Conservation (phyloP, 352 stramenopile species). For the Phytophthora boehmeriae region DNA sequence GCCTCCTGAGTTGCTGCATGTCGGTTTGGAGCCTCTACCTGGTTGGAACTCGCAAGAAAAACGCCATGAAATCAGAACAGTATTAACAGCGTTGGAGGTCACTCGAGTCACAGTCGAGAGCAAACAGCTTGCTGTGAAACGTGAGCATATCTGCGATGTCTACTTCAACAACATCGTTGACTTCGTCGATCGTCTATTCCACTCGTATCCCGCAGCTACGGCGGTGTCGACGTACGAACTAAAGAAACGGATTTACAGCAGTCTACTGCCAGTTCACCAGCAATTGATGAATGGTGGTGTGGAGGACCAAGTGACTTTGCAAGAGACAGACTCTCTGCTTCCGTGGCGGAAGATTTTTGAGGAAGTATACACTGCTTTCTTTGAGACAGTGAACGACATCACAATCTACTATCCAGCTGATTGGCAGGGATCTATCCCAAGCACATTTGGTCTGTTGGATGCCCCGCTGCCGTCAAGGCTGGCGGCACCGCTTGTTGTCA, state of each 20-base stretch:
- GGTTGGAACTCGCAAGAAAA: conserved; percentile 50
- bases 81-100: conserved; percentile 40
- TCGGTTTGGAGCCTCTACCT: conserved; percentile 30
- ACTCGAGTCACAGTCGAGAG: conserved; percentile 24
- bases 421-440: conserved; percentile 23
- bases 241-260: conserved; percentile 61
- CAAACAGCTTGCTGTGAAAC: conserved; percentile 14
- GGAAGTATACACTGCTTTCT: conserved; percentile 65
- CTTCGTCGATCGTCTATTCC: conserved; percentile 68
- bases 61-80: conserved; percentile 26
- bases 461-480: conserved; percentile 1
- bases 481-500: conserved; percentile 5
- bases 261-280: conserved; percentile 61
- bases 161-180: conserved; percentile 59
- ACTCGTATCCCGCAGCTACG: conserved; percentile 19
- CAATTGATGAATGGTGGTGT: conserved; percentile 20
- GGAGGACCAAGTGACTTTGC: conserved; percentile 13
- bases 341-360: conserved; percentile 67
- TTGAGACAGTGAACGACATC: conserved; percentile 59
- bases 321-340: conserved; percentile 32
- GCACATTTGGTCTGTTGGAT: conserved; percentile 18
- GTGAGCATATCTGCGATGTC: conserved; percentile 50
- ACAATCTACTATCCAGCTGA: conserved; percentile 47
- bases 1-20: conserved; percentile 54
- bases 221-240: conserved; percentile 64